phyloP scores from a whole-genome alignment of 257 asterid species.

The Fraxinus quadrangulata region DNA sequence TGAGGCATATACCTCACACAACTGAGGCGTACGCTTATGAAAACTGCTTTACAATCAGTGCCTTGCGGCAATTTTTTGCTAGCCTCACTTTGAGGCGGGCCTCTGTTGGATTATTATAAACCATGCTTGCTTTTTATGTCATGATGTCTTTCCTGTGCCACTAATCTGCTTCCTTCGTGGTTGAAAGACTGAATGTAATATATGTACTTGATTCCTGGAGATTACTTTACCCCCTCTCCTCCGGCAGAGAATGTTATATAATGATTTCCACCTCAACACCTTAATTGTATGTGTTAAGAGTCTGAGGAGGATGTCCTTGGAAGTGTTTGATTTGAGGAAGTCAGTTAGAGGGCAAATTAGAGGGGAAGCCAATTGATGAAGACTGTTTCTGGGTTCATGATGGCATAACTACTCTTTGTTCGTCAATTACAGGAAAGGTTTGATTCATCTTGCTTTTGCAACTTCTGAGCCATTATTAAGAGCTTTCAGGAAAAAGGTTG shows the following conservation, averaged over 20 bases:
- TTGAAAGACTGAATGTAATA: slow-evolving; percentile 12
- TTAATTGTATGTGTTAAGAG: slow-evolving; percentile 37
- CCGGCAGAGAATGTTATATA: slow-evolving; percentile 30
- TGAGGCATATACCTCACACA: no score
- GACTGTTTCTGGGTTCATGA: slow-evolving; percentile 44
- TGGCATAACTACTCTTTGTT: slow-evolving; percentile 67
- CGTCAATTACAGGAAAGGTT: slow-evolving; percentile 79
- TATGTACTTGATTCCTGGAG: slow-evolving; percentile 17
- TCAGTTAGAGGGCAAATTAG: slow-evolving; percentile 36
- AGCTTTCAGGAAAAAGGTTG: slow-evolving; percentile 57
- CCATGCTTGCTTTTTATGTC: neutral
- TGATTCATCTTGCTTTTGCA: slow-evolving; percentile 68
- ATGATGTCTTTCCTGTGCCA: neutral
- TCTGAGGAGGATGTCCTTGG: slow-evolving; percentile 33
- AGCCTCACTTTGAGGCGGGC: neutral
- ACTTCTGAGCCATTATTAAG: slow-evolving; percentile 55
- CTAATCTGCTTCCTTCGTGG: neutral
- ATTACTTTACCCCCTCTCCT: slow-evolving; percentile 18
- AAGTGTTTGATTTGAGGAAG: slow-evolving; percentile 49
- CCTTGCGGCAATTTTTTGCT: neutral
- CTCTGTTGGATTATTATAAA: no score
- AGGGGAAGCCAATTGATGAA: slow-evolving; percentile 47
- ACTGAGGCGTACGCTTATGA: neutral
- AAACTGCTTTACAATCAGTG: no score
- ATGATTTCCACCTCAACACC: slow-evolving; percentile 33